These are phyloP conservation scores for Prunus kanzakura DNA, from an alignment of 306 rosid species.

Conservation along the genomic window DNA sequence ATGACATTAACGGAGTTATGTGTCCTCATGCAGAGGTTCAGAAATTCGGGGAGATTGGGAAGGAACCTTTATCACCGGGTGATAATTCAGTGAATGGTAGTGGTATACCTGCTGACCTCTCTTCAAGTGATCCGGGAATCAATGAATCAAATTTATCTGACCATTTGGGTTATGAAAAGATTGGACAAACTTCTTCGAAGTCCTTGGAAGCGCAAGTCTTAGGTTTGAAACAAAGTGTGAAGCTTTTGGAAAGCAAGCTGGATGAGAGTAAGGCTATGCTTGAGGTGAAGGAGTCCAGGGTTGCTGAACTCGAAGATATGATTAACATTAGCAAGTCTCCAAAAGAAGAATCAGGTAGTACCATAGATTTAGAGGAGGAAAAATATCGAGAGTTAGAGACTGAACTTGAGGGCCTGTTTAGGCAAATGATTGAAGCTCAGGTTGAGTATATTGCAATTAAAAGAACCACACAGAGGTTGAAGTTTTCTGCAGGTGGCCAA, in stretches of 20 bases:
- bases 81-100: slow-evolving; percentile 41
- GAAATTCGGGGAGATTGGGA: slow-evolving; percentile 60
- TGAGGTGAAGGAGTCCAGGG: slow-evolving; percentile 50
- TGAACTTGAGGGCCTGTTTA: slow-evolving; percentile 48
- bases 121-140: slow-evolving; percentile 31
- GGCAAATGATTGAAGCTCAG: slow-evolving; percentile 72
- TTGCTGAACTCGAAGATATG: slow-evolving; percentile 64
- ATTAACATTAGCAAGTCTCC: slow-evolving; percentile 36
- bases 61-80: slow-evolving; percentile 36
- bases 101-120: slow-evolving; percentile 36
- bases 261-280: slow-evolving; percentile 43
- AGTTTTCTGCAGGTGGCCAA: slow-evolving; percentile 35
- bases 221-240: slow-evolving; percentile 53
- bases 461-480: slow-evolving; percentile 40
- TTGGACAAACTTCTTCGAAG: slow-evolving; percentile 37
- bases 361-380: slow-evolving; percentile 35
- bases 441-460: slow-evolving; percentile 51
- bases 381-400: slow-evolving; percentile 33
- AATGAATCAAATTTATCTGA: slow-evolving; percentile 33
- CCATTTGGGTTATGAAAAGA: slow-evolving; percentile 43
- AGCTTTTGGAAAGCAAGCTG: slow-evolving; percentile 48
- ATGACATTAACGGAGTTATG: slow-evolving; percentile 9
- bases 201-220: slow-evolving; percentile 50
- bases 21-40: slow-evolving; percentile 61
- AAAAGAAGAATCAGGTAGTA: slow-evolving; percentile 45